These are phyloP conservation scores for Fallopia convolvulus DNA, from an alignment of 148 eudicot species.

Conservation along the genomic window DNA sequence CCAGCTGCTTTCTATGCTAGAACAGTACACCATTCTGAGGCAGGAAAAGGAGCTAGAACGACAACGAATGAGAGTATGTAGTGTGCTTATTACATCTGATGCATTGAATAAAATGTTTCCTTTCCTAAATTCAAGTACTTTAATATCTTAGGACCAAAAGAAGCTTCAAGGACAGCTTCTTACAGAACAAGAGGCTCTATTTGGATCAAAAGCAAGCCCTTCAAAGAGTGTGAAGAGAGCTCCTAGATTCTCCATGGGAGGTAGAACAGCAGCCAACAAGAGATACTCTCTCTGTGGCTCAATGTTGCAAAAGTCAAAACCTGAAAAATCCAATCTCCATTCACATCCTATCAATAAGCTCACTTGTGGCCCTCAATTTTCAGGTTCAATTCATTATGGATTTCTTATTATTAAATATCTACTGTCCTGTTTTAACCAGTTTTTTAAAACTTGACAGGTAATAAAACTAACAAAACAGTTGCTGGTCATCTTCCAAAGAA, in stretches of 20 bases:
- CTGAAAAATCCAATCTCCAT: conserved; percentile 25
- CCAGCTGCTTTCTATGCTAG: conserved; percentile 55
- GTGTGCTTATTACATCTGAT: background rate
- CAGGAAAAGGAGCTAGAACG: conserved; percentile 72
- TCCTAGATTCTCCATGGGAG: conserved; percentile 36
- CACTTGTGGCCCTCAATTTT: conserved; percentile 2
- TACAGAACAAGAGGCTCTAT: conserved; percentile 66
- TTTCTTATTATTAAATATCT: background rate
- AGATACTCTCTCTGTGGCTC: conserved; percentile 46
- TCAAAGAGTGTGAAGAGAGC: conserved; percentile 49
- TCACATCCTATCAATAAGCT: conserved; percentile 30
- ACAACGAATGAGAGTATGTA: conserved; percentile 58
- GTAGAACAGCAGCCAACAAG: conserved; percentile 23
- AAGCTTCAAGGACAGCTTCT: conserved; percentile 70
- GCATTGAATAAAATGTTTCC: background rate
- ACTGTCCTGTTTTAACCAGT: background rate
- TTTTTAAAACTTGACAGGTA: conserved; percentile 28
- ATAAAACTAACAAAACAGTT: conserved; percentile 21
- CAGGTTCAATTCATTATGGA: background rate
- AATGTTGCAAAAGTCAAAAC: conserved; percentile 29
- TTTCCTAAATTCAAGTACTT: background rate
- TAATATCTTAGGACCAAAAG: conserved; percentile 52
- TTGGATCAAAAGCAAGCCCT: conserved; percentile 90
- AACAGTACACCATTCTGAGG: conserved; percentile 48
- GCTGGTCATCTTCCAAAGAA: conserved; percentile 3